Base-by-base conservation (phyloP, 306 rosid genomes). In the Dryas drummondii region DNA sequence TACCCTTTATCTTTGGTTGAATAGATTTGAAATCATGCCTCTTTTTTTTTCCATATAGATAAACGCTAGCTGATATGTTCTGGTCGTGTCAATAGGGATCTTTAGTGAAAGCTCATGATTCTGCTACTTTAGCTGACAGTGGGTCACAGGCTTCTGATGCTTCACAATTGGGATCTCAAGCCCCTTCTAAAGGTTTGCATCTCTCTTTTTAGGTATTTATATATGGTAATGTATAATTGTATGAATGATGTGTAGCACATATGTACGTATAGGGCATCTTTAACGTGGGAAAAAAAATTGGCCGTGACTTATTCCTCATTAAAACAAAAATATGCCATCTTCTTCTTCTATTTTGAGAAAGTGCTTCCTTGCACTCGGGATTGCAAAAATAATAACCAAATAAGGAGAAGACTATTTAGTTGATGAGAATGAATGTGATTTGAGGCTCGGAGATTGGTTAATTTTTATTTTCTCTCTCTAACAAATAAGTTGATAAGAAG, bases 171-270 rank as follows among this genome's bases (percentile, higher is more conserved):
- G 91, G 76, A 78, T 71, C 84, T 69, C 85, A 61, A 74, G 76
- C 85, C 66, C 65, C 90, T 78, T 79, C 82, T 16, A 88, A 82
- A 88, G 98, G 98, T 94, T 86, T 76, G 85, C 53, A 75, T 64
- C 22, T 22, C 49, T 63, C 55, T 40, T 48, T 17, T 47, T 47
- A 47, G 11, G 77, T 57, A 14, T 61, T 61, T 22, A 15, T 32
- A 63, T 32, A 46, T 32, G 64, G 17, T 7, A 63, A 40, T 61
- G 2, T 14, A 10, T 44, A 61, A 5, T 32, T 32, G 37, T 32
- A 42, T 42, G 66, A 11, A 27, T 46, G 32, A 45, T 16, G 22
- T 14, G 8, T 42, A 62, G 10, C 11, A n/a, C 66, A 12, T 37
- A 15, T 61, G 14, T 64, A 41, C 27, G 42, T 63, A 64, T 7